Evolutionary conservation across 1,139 yeast genomes (phyloP).

Genomic region (Candida smagusa): DNA sequence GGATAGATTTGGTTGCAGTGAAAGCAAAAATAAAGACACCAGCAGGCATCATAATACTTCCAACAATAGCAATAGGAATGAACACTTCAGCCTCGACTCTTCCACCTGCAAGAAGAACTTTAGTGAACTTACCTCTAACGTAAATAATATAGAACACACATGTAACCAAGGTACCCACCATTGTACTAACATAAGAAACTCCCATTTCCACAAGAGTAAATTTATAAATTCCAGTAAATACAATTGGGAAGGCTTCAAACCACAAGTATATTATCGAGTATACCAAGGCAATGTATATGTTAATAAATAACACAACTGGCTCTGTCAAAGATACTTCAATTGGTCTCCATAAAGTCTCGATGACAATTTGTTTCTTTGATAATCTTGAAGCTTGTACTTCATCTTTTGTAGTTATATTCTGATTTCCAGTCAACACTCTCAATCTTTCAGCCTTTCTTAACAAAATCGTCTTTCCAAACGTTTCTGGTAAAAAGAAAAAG

Average conservation of each 20-base stretch:
- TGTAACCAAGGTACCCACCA: slow-evolving; percentile 39
- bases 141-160: slow-evolving; percentile 22
- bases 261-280: slow-evolving; percentile 55
- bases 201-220: slow-evolving; percentile 51
- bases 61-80: slow-evolving; percentile 42
- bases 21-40: slow-evolving; percentile 50
- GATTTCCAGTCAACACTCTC: slow-evolving; percentile 31
- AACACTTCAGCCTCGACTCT: slow-evolving; percentile 36
- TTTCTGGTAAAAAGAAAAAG: slow-evolving; percentile 31
- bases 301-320: slow-evolving; percentile 44
- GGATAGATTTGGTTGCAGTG: slow-evolving; percentile 37
- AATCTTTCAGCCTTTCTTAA: slow-evolving; percentile 33
- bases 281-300: slow-evolving; percentile 49
- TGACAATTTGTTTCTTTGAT: slow-evolving; percentile 19
- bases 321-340: slow-evolving; percentile 39
- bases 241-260: slow-evolving; percentile 62
- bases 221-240: slow-evolving; percentile 38
- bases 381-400: slow-evolving; percentile 21
- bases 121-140: slow-evolving; percentile 21
- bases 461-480: slow-evolving; percentile 29
- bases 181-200: slow-evolving; percentile 39
- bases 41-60: slow-evolving; percentile 37
- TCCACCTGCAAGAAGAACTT: slow-evolving; percentile 19
- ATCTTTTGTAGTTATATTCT: slow-evolving; percentile 26
- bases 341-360: slow-evolving; percentile 49